These are phyloP conservation scores for Trichoderma sp. DNA, from an alignment of 2,329 filamentous ascomycete species.

Conservation along the genomic window DNA sequence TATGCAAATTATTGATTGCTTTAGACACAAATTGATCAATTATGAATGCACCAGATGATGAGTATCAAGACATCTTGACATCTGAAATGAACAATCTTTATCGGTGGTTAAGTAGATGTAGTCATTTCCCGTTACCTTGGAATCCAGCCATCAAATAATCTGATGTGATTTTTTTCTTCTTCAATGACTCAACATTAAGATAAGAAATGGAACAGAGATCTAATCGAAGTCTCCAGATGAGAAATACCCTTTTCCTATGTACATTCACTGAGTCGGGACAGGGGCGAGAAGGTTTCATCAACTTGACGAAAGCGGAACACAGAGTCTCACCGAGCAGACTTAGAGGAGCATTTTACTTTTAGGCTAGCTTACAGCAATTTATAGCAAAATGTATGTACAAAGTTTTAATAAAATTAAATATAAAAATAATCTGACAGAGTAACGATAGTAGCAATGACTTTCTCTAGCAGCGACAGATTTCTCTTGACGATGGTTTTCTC, in stretches of 20 bases:
- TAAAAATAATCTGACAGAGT: too few relatives aligned
- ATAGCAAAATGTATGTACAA: not conserved
- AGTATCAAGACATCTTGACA: not conserved
- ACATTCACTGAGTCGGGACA: not conserved
- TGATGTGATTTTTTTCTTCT: not conserved
- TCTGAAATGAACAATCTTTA: not conserved
- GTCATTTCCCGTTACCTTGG: not conserved
- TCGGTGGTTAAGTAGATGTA: not conserved
- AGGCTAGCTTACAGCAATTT: not conserved
- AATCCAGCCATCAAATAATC: not conserved
- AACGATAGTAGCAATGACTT: not conserved
- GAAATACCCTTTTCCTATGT: not conserved
- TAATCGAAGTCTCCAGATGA: not conserved
- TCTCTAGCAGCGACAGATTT: too few relatives aligned
- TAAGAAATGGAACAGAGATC: not conserved
- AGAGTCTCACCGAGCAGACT: not conserved
- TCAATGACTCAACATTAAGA: not conserved
- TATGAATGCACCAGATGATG: not conserved
- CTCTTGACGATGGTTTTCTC: not conserved
- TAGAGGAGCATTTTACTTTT: not conserved
- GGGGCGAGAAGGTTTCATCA: not conserved
- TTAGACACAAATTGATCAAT: not conserved
- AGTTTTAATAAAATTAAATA: too few relatives aligned
- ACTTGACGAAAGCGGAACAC: not conserved
- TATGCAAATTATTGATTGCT: not conserved